Conservation (phyloP, 495 filamentous ascomycete species). For the Sporormia fimetaria region DNA sequence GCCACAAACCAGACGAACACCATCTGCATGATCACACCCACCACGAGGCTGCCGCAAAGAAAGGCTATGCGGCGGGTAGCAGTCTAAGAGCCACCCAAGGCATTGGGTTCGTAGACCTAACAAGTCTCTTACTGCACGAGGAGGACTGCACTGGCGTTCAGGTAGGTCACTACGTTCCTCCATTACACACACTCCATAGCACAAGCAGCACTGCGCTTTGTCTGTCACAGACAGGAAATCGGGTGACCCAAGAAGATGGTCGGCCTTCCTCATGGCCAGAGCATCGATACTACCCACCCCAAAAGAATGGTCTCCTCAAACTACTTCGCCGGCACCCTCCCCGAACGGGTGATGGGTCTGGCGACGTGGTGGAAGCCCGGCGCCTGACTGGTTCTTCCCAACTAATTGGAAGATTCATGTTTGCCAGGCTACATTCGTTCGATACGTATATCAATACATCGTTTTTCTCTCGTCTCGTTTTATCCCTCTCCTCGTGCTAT, state of each 20-base stretch:
- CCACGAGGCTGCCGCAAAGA: conserved; percentile 39
- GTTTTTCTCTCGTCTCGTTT: no score
- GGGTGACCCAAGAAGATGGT: conserved; percentile 86
- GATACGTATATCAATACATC: no score
- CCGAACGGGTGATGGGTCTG: conserved; percentile 12
- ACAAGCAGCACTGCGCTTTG: no score
- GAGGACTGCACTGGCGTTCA: conserved; percentile 49
- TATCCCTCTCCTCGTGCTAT: no score
- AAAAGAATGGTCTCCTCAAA: conserved; percentile 42
- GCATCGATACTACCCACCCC: conserved; percentile 90
- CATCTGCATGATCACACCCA: conserved; percentile 30
- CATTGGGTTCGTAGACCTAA: conserved; percentile 67
- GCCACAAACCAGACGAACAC: conserved; percentile 59
- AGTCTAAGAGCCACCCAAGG: conserved; percentile 50
- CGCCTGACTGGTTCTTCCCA: conserved; percentile 23
- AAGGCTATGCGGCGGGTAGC: conserved; percentile 67
- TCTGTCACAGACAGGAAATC: no score
- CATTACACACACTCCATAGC: no score
- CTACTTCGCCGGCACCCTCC: conserved; percentile 12
- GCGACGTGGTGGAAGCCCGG: conserved; percentile 6
- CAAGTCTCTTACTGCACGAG: conserved; percentile 58
- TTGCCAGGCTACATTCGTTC: no score
- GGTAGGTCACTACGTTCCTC: conserved; percentile 42
- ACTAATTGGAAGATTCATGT: no score
- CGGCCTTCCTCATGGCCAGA: conserved; percentile 48